Percentiles rank a stretch among this genome's conserved stretches.
Conservation (phyloP, 179 eudicot genomes). For the Amaranthus tricolor region DNA sequence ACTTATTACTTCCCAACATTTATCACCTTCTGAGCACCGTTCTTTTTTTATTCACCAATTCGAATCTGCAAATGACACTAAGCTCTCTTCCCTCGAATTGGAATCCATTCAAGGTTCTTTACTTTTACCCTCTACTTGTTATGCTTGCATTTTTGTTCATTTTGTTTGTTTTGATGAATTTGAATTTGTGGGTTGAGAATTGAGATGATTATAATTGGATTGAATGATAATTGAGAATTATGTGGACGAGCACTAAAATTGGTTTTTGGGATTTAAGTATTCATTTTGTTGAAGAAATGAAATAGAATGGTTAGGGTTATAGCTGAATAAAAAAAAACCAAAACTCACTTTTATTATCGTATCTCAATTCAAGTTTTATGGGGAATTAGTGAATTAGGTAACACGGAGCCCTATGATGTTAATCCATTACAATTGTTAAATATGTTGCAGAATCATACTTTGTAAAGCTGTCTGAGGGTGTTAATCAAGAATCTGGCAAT, state of each 20-base stretch:
- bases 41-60: conserved; percentile 54
- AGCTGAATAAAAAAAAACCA: no score
- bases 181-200: neutral
- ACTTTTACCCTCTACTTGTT: neutral
- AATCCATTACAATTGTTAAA: neutral
- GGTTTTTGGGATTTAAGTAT: no score
- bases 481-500: conserved; percentile 47
- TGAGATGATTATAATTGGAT: neutral
- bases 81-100: conserved; percentile 71
- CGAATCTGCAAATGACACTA: conserved; percentile 54
- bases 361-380: neutral
- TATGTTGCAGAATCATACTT: conserved; percentile 56
- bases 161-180: neutral
- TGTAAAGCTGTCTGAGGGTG: conserved; percentile 47
- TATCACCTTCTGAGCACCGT: conserved; percentile 49
- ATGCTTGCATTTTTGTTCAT: neutral
- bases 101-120: conserved; percentile 54
- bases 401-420: neutral
- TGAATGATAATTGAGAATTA: no score
- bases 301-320: no score
- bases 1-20: neutral
- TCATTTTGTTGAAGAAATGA: no score
- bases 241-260: no score
- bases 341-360: neutral
- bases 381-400: no score